Conservation (phyloP, 305 asterid species). For the Fraxinus platypoda region DNA sequence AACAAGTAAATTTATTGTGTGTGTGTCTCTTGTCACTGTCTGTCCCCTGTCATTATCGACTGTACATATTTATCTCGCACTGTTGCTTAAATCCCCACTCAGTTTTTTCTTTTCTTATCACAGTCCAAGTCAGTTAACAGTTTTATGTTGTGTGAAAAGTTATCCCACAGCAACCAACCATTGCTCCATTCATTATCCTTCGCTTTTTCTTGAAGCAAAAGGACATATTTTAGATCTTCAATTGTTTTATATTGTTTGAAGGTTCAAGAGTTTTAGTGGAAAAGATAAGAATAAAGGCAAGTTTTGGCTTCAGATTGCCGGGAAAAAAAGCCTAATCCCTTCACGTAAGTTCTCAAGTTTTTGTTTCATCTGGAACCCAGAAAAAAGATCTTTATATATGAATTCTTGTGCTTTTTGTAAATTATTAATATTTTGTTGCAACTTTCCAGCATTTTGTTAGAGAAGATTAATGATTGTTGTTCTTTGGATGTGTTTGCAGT, state of each 20-base stretch:
- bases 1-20: not conserved
- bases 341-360: constrained; percentile 23
- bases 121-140: constrained; percentile 26
- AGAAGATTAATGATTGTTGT: not conserved
- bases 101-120: constrained; percentile 11
- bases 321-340: not conserved
- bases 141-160: constrained; percentile 36
- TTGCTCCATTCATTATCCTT: constrained; percentile 27
- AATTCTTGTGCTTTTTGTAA: not conserved
- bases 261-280: not conserved
- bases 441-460: not conserved
- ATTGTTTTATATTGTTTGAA: not conserved
- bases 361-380: not conserved
- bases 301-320: not conserved
- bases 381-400: not conserved
- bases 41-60: constrained; percentile 45
- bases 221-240: constrained; percentile 6
- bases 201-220: constrained; percentile 40
- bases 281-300: not conserved
- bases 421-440: not conserved
- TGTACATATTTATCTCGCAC: constrained; percentile 13
- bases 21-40: constrained; percentile 24
- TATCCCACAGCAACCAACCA: constrained; percentile 33
- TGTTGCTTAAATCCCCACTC: constrained; percentile 32
- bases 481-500: constrained; percentile 1